phyloP scores from a whole-genome alignment of 2,329 filamentous ascomycete species.

The Botrytis medusae region DNA sequence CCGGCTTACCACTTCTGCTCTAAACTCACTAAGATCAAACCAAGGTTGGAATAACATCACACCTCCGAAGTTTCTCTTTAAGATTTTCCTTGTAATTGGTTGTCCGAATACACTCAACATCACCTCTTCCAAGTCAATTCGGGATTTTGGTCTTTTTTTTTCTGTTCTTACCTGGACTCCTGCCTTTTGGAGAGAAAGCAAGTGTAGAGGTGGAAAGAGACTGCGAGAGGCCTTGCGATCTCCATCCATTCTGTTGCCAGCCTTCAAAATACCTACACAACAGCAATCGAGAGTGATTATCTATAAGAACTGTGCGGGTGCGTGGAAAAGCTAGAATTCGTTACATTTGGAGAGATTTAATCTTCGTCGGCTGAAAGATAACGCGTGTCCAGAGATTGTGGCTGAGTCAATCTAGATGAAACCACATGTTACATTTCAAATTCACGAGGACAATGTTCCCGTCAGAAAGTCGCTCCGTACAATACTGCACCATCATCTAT shows the following conservation, averaged over 20 bases:
- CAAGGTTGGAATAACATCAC: neutral
- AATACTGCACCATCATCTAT: neutral
- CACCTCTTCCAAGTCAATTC: neutral
- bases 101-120: neutral
- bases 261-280: neutral
- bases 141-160: neutral
- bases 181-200: neutral
- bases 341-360: neutral
- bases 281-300: neutral
- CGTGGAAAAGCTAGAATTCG: neutral
- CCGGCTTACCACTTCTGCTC: neutral
- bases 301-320: neutral
- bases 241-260: neutral
- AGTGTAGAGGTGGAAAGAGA: neutral
- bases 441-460: neutral
- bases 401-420: constrained; percentile 1
- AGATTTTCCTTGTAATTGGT: neutral
- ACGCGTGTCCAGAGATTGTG: neutral
- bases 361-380: neutral
- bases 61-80: neutral
- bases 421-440: neutral
- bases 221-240: neutral
- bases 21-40: neutral
- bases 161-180: neutral
- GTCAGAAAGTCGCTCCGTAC: neutral